A percentile compares a stretch with the other conserved stretches of the same genome.
These are phyloP conservation scores for Alternaria rosae DNA, from an alignment of 2,329 filamentous ascomycete species.

Conservation along the genomic window DNA sequence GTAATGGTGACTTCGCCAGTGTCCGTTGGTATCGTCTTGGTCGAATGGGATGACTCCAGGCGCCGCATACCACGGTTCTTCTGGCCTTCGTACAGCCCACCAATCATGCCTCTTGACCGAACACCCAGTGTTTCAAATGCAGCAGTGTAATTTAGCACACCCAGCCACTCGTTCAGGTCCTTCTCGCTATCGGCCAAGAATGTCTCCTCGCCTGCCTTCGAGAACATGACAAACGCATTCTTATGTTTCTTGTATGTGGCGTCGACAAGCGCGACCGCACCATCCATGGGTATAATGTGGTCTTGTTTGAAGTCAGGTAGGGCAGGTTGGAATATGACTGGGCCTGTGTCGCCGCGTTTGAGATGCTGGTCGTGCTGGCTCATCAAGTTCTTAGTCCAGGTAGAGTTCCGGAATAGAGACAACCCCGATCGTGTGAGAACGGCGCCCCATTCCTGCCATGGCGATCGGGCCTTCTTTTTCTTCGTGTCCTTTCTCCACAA, in stretches of 20 bases:
- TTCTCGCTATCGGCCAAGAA: conserved; percentile 88
- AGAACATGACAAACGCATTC: conserved; percentile 89
- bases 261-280: conserved; percentile 88
- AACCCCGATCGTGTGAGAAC: conserved; percentile 96
- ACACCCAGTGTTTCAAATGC: conserved; percentile 93
- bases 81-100: conserved; percentile 85
- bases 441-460: conserved; percentile 99
- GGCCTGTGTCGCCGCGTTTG: conserved; percentile 77
- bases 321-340: conserved; percentile 89
- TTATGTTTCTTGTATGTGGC: conserved; percentile 93
- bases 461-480: conserved; percentile 91
- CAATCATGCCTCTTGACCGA: conserved; percentile 85
- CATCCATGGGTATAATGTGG: conserved; percentile 89
- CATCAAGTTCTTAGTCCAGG: conserved; percentile 91
- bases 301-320: conserved; percentile 93
- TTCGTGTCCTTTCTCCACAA: conserved; percentile 94
- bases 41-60: conserved; percentile 65
- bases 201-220: conserved; percentile 83
- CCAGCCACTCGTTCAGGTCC: conserved; percentile 96
- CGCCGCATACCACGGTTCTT: conserved; percentile 74
- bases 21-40: conserved; percentile 70
- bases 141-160: conserved; percentile 94
- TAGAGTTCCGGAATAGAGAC: conserved; percentile 93
- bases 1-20: conserved; percentile 77
- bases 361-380: conserved; percentile 85